Conservation (phyloP, 1,284 basidiomycete genomes). For the Termitomyces sp. region DNA sequence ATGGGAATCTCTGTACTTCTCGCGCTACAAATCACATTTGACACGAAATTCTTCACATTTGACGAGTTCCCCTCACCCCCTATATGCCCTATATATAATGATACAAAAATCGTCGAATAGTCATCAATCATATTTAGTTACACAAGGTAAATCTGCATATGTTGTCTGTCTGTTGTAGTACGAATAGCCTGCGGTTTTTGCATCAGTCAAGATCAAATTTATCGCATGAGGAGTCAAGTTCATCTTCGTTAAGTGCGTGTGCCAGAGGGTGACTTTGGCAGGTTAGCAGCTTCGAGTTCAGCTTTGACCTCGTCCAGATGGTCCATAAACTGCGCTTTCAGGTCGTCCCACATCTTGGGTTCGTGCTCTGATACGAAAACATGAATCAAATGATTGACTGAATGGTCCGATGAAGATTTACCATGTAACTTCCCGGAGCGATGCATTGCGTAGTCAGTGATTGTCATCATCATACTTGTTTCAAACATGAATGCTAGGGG, state of each 20-base stretch:
- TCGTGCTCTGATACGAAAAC: slow-evolving; percentile 37
- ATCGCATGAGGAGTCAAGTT: background rate
- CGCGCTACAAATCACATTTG: background rate
- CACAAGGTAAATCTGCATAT: background rate
- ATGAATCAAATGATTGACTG: too few species aligned
- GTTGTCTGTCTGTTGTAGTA: background rate
- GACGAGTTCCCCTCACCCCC: background rate
- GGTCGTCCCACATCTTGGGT: slow-evolving; percentile 57
- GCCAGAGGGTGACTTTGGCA: background rate
- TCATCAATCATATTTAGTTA: too few species aligned
- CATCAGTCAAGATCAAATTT: background rate
- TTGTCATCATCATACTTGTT: slow-evolving; percentile 54
- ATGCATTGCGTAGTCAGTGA: slow-evolving; percentile 61
- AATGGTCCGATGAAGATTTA: slow-evolving; percentile 20
- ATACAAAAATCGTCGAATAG: background rate
- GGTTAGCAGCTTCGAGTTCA: slow-evolving; percentile 43
- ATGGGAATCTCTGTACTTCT: background rate
- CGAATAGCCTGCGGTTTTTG: too few species aligned
- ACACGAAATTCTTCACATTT: background rate
- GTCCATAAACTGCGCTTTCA: slow-evolving; percentile 53
- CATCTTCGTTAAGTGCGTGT: background rate
- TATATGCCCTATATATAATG: too few species aligned
- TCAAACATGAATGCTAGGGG: slow-evolving; percentile 59
- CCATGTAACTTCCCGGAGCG: slow-evolving; percentile 47
- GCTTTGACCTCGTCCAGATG: slow-evolving; percentile 52